Evolutionary conservation across 257 asterid genomes (phyloP).

Genomic region (Petunia axillaris): DNA sequence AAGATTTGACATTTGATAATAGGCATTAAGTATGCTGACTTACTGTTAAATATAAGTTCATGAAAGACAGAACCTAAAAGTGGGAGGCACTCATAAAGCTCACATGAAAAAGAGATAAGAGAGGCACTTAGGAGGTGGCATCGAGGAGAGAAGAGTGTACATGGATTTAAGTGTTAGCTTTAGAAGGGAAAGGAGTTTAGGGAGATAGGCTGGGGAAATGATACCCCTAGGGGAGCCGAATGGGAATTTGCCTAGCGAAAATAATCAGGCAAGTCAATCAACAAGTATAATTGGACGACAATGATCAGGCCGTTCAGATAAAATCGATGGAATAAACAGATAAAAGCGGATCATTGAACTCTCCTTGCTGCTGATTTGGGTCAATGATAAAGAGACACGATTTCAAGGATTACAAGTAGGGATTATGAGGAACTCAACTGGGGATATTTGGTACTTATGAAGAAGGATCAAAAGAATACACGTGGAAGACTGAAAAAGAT

Average conservation of each 20-base stretch:
- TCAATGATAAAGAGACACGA: neutral
- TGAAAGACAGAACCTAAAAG: neutral
- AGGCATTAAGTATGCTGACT: neutral
- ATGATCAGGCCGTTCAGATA: constrained; percentile 5
- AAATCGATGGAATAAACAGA: neutral
- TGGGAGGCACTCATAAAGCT: neutral
- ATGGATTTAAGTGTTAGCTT: neutral
- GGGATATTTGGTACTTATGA: neutral
- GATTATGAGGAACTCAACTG: neutral
- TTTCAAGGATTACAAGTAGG: neutral
- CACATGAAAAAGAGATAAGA: neutral
- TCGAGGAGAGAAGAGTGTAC: neutral
- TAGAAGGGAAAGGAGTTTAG: neutral
- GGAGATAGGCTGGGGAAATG: neutral
- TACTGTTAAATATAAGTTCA: neutral
- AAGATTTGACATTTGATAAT: neutral
- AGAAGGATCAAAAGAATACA: constrained; percentile 14
- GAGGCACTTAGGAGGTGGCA: neutral
- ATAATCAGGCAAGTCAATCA: neutral
- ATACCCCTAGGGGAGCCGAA: neutral
- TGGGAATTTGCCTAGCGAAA: neutral
- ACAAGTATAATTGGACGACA: constrained; percentile 7
- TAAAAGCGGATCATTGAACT: neutral
- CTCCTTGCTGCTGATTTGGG: neutral
- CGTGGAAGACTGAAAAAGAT: neutral